Percentiles rank a stretch among this genome's conserved stretches.
phyloP scores from a whole-genome alignment of 2,329 filamentous ascomycete species.

The Teratosphaeriaceae sp. region DNA sequence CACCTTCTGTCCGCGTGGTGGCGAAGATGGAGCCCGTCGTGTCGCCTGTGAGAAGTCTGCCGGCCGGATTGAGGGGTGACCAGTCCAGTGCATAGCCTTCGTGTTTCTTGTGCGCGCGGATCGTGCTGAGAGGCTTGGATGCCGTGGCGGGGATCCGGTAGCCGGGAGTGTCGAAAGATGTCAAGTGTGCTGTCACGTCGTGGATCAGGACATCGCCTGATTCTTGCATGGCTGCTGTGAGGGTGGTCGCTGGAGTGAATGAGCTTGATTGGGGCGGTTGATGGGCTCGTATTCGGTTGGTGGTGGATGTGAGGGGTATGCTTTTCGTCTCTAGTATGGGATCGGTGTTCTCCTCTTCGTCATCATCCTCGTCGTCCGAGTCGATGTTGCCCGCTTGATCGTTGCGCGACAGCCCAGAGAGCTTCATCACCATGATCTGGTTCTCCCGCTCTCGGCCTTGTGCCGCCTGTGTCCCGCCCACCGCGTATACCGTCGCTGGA shows the following conservation, averaged over 20 bases:
- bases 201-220: slow-evolving; percentile 84
- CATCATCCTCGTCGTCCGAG: slow-evolving; percentile 61
- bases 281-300: slow-evolving; percentile 86
- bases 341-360: slow-evolving; percentile 69
- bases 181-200: slow-evolving; percentile 84
- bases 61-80: slow-evolving; percentile 73
- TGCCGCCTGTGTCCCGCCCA: slow-evolving; percentile 91
- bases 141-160: slow-evolving; percentile 71
- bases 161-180: slow-evolving; percentile 84
- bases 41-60: slow-evolving; percentile 87
- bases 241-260: slow-evolving; percentile 66
- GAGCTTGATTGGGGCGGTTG: slow-evolving; percentile 68
- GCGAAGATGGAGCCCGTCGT: slow-evolving; percentile 83
- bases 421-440: slow-evolving; percentile 90
- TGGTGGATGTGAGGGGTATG: slow-evolving; percentile 79
- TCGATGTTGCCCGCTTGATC: slow-evolving; percentile 64
- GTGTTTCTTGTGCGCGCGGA: slow-evolving; percentile 75
- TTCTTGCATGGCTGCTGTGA: slow-evolving; percentile 91
- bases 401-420: slow-evolving; percentile 86
- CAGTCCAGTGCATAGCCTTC: slow-evolving; percentile 98
- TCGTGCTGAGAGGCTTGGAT: slow-evolving; percentile 80
- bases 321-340: slow-evolving; percentile 89
- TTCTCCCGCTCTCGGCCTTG: slow-evolving; percentile 71
- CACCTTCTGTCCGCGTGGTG: slow-evolving; percentile 79
- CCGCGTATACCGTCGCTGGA: slow-evolving; percentile 90